Conservation (phyloP, 345 rosid genomes). For the Dimocarpus longan region DNA sequence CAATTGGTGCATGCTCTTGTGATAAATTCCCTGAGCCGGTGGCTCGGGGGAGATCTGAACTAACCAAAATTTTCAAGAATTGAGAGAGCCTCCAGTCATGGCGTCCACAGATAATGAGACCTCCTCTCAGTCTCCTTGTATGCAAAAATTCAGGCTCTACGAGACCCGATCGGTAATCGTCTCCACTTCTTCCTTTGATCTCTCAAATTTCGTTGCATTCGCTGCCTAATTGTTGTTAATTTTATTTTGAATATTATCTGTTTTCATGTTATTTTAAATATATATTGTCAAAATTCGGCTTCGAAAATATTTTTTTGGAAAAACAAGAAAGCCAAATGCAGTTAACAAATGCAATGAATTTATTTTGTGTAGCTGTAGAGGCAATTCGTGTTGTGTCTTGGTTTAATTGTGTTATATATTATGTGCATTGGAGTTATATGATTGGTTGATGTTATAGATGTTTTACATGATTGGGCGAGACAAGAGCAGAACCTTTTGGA, state of each 20-base stretch:
- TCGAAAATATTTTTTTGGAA: not conserved
- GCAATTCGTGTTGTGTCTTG: not conserved
- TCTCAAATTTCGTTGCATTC: slow-evolving; percentile 4
- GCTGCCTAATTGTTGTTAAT: slow-evolving; percentile 7
- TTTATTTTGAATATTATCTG: not conserved
- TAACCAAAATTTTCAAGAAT: slow-evolving; percentile 1
- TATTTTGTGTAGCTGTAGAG: too few relatives aligned
- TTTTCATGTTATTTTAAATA: not conserved
- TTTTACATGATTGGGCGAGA: slow-evolving; percentile 87
- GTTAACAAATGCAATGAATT: not conserved
- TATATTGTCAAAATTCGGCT: not conserved
- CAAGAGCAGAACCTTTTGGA: slow-evolving; percentile 66
- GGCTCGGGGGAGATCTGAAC: slow-evolving; percentile 70
- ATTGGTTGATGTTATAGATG: slow-evolving; percentile 40
- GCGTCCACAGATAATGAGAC: slow-evolving; percentile 24
- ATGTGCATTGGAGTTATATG: not conserved
- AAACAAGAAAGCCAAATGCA: not conserved
- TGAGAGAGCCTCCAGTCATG: slow-evolving; percentile 17
- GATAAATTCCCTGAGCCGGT: slow-evolving; percentile 66
- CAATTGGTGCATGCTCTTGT: slow-evolving; percentile 51
- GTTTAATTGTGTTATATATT: not conserved
- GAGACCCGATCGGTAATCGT: slow-evolving; percentile 70
- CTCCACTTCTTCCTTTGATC: slow-evolving; percentile 16
- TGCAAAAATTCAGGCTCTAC: slow-evolving; percentile 78
- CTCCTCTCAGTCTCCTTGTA: slow-evolving; percentile 30